Evolutionary conservation across 179 eudicot species (phyloP).

Genomic region (Gypsophila paniculata): DNA sequence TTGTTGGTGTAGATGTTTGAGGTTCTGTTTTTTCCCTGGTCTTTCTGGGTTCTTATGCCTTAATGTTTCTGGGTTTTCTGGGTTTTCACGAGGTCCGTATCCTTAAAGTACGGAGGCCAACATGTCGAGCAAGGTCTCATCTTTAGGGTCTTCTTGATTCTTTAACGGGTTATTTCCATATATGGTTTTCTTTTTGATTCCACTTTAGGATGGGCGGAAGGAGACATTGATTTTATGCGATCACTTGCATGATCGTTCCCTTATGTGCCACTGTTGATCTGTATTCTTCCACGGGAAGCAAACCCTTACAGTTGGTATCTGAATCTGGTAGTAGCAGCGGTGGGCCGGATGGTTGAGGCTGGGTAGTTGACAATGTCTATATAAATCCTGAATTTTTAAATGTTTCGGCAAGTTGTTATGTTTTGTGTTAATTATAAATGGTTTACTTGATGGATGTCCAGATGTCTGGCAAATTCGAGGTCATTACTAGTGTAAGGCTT

Average conservation of each 20-base stretch:
- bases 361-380: too few relatives aligned
- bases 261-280: not conserved
- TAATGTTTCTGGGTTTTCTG: slow-evolving; percentile 16
- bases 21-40: slow-evolving; percentile 1
- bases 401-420: too few relatives aligned
- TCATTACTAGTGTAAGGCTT: too few relatives aligned
- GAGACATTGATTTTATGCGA: not conserved
- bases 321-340: too few relatives aligned
- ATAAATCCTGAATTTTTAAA: too few relatives aligned
- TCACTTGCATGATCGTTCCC: not conserved
- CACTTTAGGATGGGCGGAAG: not conserved
- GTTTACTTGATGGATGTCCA: too few relatives aligned
- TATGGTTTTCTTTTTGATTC: not conserved
- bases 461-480: too few relatives aligned
- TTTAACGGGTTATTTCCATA: not conserved
- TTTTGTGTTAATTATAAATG: too few relatives aligned
- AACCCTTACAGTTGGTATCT: too few relatives aligned
- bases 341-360: too few relatives aligned
- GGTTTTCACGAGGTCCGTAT: slow-evolving; percentile 28
- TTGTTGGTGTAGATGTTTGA: slow-evolving; percentile 27
- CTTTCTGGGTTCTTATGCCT: not conserved
- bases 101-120: slow-evolving; percentile 10
- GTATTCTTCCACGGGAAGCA: too few relatives aligned
- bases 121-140: slow-evolving; percentile 20
- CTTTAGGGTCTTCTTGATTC: slow-evolving; percentile 8